phyloP scores from a whole-genome alignment of 352 stramenopile genomes.

The Globisporangium polare region DNA sequence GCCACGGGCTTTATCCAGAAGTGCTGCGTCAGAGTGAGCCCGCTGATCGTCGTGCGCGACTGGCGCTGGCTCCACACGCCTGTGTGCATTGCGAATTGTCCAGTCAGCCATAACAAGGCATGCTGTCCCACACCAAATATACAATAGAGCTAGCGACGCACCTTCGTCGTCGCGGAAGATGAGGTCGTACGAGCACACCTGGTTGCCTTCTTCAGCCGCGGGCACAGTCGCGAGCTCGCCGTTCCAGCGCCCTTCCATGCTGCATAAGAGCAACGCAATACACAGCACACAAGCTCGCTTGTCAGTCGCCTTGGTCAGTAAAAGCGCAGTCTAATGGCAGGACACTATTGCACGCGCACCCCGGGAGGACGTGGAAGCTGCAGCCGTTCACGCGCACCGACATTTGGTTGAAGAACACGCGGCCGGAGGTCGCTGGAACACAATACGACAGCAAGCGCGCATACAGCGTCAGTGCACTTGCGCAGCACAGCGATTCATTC shows the following conservation, averaged over 20 bases:
- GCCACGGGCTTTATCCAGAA: slow-evolving; percentile 88
- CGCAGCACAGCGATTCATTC: neutral
- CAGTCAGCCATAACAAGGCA: too few relatives aligned
- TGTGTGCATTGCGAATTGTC: neutral
- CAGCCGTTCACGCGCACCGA: slow-evolving; percentile 84
- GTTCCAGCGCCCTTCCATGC: slow-evolving; percentile 86
- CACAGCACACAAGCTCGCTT: neutral
- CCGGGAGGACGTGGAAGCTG: slow-evolving; percentile 80
- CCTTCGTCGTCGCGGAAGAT: slow-evolving; percentile 81
- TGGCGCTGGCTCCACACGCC: slow-evolving; percentile 84
- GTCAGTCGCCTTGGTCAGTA: neutral
- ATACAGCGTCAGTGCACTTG: neutral
- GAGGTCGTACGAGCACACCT: slow-evolving; percentile 86
- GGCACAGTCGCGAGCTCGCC: slow-evolving; percentile 75
- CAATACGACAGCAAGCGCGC: neutral
- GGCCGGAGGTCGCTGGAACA: slow-evolving; percentile 22
- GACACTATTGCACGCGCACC: slow-evolving; percentile 12
- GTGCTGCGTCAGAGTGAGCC: slow-evolving; percentile 82
- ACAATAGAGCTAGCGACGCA: slow-evolving; percentile 2
- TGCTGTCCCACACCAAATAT: neutral
- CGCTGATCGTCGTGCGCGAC: slow-evolving; percentile 82
- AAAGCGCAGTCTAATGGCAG: neutral
- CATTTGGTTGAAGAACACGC: slow-evolving; percentile 85
- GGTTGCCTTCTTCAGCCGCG: slow-evolving; percentile 66
- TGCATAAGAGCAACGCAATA: slow-evolving; percentile 10